phyloP scores from a whole-genome alignment of 1,284 basidiomycete species.

The Gomphus bonarii region DNA sequence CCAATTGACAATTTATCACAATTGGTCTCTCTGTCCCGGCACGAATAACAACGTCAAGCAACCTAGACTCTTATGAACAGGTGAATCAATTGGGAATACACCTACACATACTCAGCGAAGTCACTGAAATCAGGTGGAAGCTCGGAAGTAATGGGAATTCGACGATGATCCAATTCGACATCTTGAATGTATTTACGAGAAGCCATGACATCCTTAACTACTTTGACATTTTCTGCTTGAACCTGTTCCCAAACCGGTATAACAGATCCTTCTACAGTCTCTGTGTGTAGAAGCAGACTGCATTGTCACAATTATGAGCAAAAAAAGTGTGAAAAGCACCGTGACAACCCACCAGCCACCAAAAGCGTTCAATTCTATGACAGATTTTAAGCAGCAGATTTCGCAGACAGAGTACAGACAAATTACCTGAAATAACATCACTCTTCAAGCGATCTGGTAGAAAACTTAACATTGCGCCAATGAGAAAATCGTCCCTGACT shows the following conservation, averaged over 20 bases:
- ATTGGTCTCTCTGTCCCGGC: conserved; percentile 71
- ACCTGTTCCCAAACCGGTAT: conserved; percentile 96
- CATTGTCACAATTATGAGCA: not conserved
- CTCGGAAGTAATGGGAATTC: conserved; percentile 83
- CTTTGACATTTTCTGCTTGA: conserved; percentile 64
- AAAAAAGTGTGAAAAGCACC: not conserved
- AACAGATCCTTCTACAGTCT: conserved; percentile 81
- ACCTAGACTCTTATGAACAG: conserved; percentile 18
- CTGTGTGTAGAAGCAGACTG: conserved; percentile 83
- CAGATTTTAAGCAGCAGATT: not conserved
- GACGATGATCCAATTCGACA: conserved; percentile 66
- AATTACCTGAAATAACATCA: conserved; percentile 53
- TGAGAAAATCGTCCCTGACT: not conserved
- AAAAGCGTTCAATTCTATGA: conserved; percentile 68
- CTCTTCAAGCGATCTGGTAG: conserved; percentile 68
- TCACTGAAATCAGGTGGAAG: conserved; percentile 35
- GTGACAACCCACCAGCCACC: conserved; percentile 54
- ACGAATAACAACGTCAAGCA: conserved; percentile 79
- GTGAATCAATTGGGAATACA: conserved; percentile 39
- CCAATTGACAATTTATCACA: conserved; percentile 94
- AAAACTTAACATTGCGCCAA: not conserved
- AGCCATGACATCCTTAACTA: conserved; percentile 88
- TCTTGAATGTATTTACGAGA: conserved; percentile 32
- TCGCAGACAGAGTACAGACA: not conserved
- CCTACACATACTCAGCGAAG: conserved; percentile 38